Conservation (phyloP, 495 filamentous ascomycete species). For the Penicillium waksmanii region DNA sequence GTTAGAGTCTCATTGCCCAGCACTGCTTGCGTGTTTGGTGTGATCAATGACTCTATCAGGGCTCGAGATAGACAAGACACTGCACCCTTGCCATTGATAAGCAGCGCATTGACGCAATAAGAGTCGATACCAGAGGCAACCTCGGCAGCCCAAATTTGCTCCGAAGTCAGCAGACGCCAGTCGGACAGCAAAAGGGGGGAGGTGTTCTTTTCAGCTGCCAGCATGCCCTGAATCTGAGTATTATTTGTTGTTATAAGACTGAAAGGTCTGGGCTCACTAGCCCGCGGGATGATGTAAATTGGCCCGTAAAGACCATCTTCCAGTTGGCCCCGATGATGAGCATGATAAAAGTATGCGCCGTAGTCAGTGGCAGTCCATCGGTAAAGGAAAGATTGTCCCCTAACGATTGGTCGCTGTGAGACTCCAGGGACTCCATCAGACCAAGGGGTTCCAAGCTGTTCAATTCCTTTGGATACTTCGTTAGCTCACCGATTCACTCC, state of each 20-base stretch:
- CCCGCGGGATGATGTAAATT: slow-evolving; percentile 47
- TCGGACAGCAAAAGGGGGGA: slow-evolving; percentile 57
- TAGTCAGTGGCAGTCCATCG: slow-evolving; percentile 42
- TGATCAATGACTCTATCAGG: slow-evolving; percentile 40
- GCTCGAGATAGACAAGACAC: slow-evolving; percentile 47
- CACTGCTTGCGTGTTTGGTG: slow-evolving; percentile 22
- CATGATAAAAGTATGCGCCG: slow-evolving; percentile 52
- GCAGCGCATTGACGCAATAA: slow-evolving; percentile 51
- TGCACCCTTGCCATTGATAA: slow-evolving; percentile 61
- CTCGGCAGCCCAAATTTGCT: slow-evolving; percentile 45
- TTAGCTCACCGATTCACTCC: not conserved
- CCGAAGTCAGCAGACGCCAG: slow-evolving; percentile 55
- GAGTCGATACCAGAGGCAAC: slow-evolving; percentile 44
- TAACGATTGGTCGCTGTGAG: slow-evolving; percentile 47
- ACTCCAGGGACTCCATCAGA: slow-evolving; percentile 60
- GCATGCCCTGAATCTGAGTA: slow-evolving; percentile 45
- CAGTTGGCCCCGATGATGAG: slow-evolving; percentile 54
- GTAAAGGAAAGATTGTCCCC: slow-evolving; percentile 51
- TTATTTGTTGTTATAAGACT: slow-evolving; percentile 44
- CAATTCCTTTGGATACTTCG: slow-evolving; percentile 29
- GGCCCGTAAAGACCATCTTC: slow-evolving; percentile 60
- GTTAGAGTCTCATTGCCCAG: slow-evolving; percentile 43
- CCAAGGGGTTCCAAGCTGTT: slow-evolving; percentile 49
- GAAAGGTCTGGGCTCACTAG: slow-evolving; percentile 46
- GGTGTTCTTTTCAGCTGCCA: slow-evolving; percentile 46